Evolutionary conservation across 192 early-diverging fungal genomes (phyloP), one percentile per base, ranked within the genome.

Genomic region (Coemansia sp.): DNA sequence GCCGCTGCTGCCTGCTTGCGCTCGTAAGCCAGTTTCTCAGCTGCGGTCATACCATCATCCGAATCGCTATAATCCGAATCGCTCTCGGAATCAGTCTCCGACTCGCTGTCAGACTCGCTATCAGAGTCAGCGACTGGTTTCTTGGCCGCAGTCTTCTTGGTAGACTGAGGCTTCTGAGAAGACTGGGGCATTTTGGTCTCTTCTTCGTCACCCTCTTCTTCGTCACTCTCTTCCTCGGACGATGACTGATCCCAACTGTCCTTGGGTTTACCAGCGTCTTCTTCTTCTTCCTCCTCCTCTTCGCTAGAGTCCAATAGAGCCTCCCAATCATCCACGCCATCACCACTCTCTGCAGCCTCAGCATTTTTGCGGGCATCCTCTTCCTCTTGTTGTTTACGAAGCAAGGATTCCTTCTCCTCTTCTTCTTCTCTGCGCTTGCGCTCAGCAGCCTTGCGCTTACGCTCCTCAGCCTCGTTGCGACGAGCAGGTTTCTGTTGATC

Each of bases 1-100:
- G 82, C 86, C 9, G 88, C 85, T 22, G 93, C 92, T 32, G 92
- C 91, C 73, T 91, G 84, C 72, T 93, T 93, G 54, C 87, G 84
- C 54, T 85, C 54, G 54, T 84, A 62, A 6, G 85, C 92, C 58
- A 82, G 80, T 55, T 68, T 81, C 61, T 92, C 85, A 0, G 88
- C 73, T 7, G 81, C 85, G 5, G 92, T 86, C 47, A 85, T 82
- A 49, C 84, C 87, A 8, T 92, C 64, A 58, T 81, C 81, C 3
- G 83, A 83, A 50, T 83, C 83, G 10, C 76, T 76, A 54, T 88
- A 82, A 21, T 82, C 82, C 24, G 77, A 62, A 16, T 62, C 69
- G 6, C 31, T 49, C 28, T 65, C 82, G 7, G 61, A 68, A 5
- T 66, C 82, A 9, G 52, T 52, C 4, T 61, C 71, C 50, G 50